Evolutionary conservation across 1,284 basidiomycete species (phyloP), one percentile per base, ranked within the genome.

Genomic region (Ustilago bromivora): DNA sequence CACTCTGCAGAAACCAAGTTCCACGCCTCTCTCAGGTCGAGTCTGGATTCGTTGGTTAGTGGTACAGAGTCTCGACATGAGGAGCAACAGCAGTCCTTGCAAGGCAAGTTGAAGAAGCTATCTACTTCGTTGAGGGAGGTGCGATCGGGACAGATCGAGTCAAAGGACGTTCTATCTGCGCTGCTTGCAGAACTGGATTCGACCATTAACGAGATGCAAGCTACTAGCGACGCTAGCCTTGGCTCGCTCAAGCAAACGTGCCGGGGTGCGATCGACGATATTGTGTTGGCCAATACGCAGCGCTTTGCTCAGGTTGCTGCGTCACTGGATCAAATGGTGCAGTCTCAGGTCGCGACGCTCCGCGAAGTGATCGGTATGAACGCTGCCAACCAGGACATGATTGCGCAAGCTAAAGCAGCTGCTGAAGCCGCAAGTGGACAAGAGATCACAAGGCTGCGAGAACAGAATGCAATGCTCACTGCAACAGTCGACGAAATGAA

Each of bases 381-480:
- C 55, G 87, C 89, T 7, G n/a, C 23, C 11, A 65, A 65, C n/a
- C 58, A 47, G 32, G 47, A 72, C 12, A 57, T 58, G 60, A 56
- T 81, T 15, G 85, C 88, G 0, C 91, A 93, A 82, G 88, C 88
- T 36, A 88, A 89, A 61, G 87, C 89, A 11, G 84, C 90, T 4
- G 85, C 87, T 28, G 88, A 90, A 60, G 88, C 90, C 4, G 90
- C 90, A 66, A 81, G 87, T 5, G 84, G 91, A 38, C 88, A 90
- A 0, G 74, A 88, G 87, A 89, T 93, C 38, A 83, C 87, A 1
- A 90, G 91, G 31, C 88, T 96, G 23, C 89, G 89, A 68, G 88
- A 90, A 56, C 94, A 95, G 84, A 96, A 96, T 81, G 88, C 88
- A n/a, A 86, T 89, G 1, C 88, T 97, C 35, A 86, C 87, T 1